phyloP scores from a whole-genome alignment of 495 filamentous ascomycete genomes.

The Thermothielavioides terrestris region DNA sequence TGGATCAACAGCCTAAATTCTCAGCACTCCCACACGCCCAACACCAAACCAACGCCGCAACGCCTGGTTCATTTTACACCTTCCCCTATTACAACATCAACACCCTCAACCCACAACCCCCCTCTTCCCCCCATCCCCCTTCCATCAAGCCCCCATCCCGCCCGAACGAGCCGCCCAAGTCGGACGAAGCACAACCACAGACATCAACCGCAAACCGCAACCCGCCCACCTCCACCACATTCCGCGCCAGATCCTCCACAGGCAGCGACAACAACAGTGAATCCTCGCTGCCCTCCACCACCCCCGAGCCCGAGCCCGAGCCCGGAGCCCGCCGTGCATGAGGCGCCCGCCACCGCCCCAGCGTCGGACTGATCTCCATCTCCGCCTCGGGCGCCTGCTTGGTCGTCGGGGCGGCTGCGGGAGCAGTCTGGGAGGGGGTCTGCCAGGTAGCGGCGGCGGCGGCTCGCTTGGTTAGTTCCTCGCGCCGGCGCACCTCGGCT shows the following conservation, averaged over 20 bases:
- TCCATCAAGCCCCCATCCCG: background rate
- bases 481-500: background rate
- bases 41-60: too few species aligned
- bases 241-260: constrained; percentile 6
- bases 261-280: too few species aligned
- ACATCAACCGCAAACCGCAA: constrained; percentile 23
- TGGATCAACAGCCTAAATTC: too few species aligned
- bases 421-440: background rate
- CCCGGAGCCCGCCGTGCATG: too few species aligned
- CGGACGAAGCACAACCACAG: background rate
- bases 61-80: background rate
- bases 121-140: background rate
- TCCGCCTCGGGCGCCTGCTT: constrained; percentile 10
- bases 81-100: constrained; percentile 10
- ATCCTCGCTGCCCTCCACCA: background rate
- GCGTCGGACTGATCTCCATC: constrained; percentile 22
- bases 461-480: background rate
- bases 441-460: too few species aligned
- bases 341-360: constrained; percentile 14
- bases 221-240: constrained; percentile 13
- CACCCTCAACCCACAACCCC: background rate
- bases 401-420: background rate
- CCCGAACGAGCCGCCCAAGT: too few species aligned
- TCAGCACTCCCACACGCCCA: too few species aligned
- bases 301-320: too few species aligned